Evolutionary conservation across 768 basidiomycete genomes (phyloP).

Genomic region (Panus rudis): DNA sequence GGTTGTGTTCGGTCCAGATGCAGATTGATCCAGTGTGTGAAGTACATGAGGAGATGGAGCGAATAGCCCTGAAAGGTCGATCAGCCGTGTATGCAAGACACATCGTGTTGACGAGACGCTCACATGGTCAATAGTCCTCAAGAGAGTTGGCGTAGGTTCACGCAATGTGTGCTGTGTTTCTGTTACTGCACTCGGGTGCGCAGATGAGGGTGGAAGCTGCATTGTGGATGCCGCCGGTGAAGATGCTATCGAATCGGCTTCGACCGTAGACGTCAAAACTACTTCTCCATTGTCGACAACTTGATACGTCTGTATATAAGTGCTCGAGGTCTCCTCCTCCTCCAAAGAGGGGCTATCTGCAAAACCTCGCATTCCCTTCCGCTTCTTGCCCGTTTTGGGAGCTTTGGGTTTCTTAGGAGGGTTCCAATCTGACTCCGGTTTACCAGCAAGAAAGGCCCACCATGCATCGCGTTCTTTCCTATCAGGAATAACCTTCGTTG

Average conservation of each 20-base stretch:
- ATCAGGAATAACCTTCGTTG: constrained; percentile 49
- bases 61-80: constrained; percentile 47
- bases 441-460: constrained; percentile 74
- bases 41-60: constrained; percentile 77
- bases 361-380: constrained; percentile 31
- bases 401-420: constrained; percentile 35
- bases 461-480: constrained; percentile 67
- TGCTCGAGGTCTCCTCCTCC: too few species aligned
- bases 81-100: background rate
- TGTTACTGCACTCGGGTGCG: background rate
- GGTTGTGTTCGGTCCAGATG: constrained; percentile 41
- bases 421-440: constrained; percentile 63
- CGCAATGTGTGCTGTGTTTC: constrained; percentile 32
- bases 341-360: too few species aligned
- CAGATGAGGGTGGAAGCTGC: background rate
- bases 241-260: too few species aligned
- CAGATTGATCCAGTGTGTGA: constrained; percentile 70
- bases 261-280: too few species aligned
- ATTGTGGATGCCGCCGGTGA: too few species aligned
- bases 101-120: constrained; percentile 14
- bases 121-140: constrained; percentile 65
- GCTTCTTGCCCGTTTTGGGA: constrained; percentile 7
- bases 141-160: constrained; percentile 51
- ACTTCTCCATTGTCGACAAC: too few species aligned
- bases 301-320: too few species aligned